Base-by-base conservation (phyloP, 2,329 filamentous ascomycete genomes). In the Phaeosphaeriaceae sp. region DNA sequence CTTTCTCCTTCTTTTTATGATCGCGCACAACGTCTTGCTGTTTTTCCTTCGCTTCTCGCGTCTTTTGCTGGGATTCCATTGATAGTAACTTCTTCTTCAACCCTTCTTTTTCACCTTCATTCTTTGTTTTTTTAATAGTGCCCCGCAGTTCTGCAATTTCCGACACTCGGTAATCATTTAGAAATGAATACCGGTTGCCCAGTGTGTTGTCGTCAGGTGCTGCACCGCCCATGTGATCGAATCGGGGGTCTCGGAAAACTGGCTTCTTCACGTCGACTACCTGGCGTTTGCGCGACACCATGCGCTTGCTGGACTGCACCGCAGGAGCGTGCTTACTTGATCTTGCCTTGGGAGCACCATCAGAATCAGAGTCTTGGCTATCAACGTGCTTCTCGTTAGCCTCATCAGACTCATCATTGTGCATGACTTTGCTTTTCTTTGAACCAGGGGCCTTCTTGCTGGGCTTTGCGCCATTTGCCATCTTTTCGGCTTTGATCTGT, bases 241-340 rank as follows among this genome's bases (percentile, higher is more conserved):
- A 99, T 42, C 94, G 88, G 15, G 94, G 94, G 73, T 99, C 94
- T 46, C 93, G 87, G 34, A 78, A 73, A 32, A 60, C 61, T 1
- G 81, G 77, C 68, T 89, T 90, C 48, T 82, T 80, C 12, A 80
- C 75, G 6, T 71, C 80, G 43, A 96, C 78, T 15, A 94, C 87
- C 48, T 87, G 86, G 42, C 93, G 89, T 66, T 84, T 87, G 47
- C 94, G 88, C 2, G 88, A 87, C 18, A 99, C 94, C 42, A 89
- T 88, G 40, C 85, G 84, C 75, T 93, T 95, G 71, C 88, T 91
- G 2, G 91, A 87, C 68, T 91, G 84, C 50, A 94, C 87, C 35
- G 86, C 85, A 0, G 94, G 94, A 0, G 94, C 94, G 75, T 97
- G 92, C 76, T 99, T 99, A 71, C 85, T 92, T 11, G 85, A 75